Conservation (phyloP, 352 stramenopile species). For the Globisporangium viniferum region DNA sequence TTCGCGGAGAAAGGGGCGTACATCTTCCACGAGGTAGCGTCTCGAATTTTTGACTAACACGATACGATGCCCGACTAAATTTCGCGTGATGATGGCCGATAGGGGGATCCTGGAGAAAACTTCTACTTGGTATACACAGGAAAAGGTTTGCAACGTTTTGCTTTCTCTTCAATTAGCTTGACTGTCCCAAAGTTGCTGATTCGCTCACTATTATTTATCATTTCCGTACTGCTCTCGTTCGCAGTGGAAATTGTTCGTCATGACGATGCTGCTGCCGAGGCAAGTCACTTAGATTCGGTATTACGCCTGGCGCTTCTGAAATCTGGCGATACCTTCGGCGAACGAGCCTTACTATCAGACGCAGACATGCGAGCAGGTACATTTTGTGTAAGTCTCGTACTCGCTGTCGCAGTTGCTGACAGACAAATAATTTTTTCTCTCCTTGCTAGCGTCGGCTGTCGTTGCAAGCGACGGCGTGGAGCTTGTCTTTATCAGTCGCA, state of each 20-base stretch:
- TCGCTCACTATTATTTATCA: background rate
- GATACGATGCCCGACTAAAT: background rate
- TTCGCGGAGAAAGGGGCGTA: constrained; percentile 44
- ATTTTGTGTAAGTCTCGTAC: background rate
- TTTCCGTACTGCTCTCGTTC: background rate
- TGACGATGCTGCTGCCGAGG: constrained; percentile 6
- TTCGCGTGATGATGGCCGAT: background rate
- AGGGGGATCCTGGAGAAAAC: constrained; percentile 73
- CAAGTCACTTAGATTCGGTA: constrained; percentile 2
- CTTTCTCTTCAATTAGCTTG: background rate
- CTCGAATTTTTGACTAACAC: background rate
- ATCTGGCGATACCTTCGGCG: constrained; percentile 73
- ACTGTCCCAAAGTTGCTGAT: background rate
- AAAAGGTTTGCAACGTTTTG: constrained; percentile 35
- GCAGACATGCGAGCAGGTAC: constrained; percentile 60
- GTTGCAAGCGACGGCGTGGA: constrained; percentile 48
- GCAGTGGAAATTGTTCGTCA: constrained; percentile 59
- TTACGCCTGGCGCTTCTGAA: constrained; percentile 43
- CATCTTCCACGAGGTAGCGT: constrained; percentile 58
- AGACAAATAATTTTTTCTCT: background rate
- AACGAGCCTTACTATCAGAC: constrained; percentile 61
- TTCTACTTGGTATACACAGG: constrained; percentile 80
- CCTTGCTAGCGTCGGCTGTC: constrained; percentile 44
- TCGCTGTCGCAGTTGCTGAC: background rate
- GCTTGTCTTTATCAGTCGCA: constrained; percentile 66